Base-by-base conservation (phyloP, 75 land plant genomes). In the Isoetes taiwanensis region DNA sequence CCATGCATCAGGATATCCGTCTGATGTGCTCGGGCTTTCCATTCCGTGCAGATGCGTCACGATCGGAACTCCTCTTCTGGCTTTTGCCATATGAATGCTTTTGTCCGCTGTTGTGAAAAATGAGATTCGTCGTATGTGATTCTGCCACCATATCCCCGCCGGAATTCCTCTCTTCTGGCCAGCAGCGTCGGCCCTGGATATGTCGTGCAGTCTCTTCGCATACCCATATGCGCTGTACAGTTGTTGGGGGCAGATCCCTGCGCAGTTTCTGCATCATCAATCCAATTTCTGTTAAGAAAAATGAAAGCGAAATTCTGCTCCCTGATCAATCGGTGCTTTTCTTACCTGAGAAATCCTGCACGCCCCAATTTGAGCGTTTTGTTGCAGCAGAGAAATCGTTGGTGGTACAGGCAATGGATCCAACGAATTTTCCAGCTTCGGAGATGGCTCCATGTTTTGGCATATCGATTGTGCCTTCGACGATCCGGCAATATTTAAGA, bases 161-260 rank as follows among this genome's bases (percentile, higher is more conserved):
- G 29, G 25, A 1, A 2, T 38, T 43, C 24, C 28, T 34, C n/a
- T n/a, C 20, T 35, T 6, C 12, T 64, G 62, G n/a, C n/a, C n/a
- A n/a, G n/a, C n/a, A n/a, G 64, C 2, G 69, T 61, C 2, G 69
- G 69, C 23, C 69, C 69, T 3, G 69, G 69, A 32, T 61, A 67
- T 0, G 24, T 12, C 0, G 69, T n/a, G n/a, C 69, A 8, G 65
- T 60, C 12, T 3, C 27, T 30, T 60, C 14, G 19, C 25, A 6
- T 26, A 11, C 42, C n/a, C 62, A 52, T n/a, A 32, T 41, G 0
- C 64, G 64, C 32, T 67, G 60, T 32, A 67, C 19, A 11, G 69
- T 67, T 2, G 69, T 59, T 30, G 54, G 37, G 16, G 69, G 69
- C 5, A 67, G 52, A 27, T 67, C 69, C 35, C 69, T 28, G 55